Conservation (phyloP, 805 yeast genomes). For the Candida methanosorbosa region DNA sequence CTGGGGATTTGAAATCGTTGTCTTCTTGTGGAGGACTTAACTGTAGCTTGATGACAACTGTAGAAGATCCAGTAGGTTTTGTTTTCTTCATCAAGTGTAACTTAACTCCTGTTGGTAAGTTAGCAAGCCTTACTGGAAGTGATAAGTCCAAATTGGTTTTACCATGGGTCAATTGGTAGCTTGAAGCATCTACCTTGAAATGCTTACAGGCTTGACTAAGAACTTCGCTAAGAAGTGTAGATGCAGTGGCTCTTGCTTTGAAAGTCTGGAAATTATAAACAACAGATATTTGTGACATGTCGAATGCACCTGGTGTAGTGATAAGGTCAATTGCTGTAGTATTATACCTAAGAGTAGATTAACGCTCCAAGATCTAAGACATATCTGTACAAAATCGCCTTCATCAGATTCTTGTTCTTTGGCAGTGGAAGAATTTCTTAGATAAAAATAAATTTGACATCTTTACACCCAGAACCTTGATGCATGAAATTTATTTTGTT, state of each 20-base stretch:
- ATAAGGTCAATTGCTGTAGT: neutral
- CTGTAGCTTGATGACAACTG: slow-evolving; percentile 16
- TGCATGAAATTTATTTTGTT: no score
- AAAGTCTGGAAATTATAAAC: slow-evolving; percentile 24
- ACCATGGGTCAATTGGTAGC: slow-evolving; percentile 17
- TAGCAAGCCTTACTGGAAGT: slow-evolving; percentile 34
- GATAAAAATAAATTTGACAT: no score
- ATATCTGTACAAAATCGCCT: no score
- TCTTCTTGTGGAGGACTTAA: slow-evolving; percentile 11
- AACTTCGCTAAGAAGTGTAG: slow-evolving; percentile 28
- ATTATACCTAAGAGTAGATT: no score
- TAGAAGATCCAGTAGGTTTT: neutral
- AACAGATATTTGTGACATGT: slow-evolving; percentile 30
- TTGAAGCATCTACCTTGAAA: slow-evolving; percentile 23
- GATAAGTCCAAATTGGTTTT: slow-evolving; percentile 25
- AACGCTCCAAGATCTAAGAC: no score
- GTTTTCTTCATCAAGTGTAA: slow-evolving; percentile 16
- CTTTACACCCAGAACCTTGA: no score
- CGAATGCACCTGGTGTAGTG: neutral
- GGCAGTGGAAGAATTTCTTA: no score
- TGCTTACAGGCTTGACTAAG: slow-evolving; percentile 25
- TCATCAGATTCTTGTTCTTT: no score
- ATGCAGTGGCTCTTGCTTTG: slow-evolving; percentile 26
- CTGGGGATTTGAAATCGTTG: slow-evolving; percentile 5
- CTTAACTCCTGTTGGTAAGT: slow-evolving; percentile 37